Conservation (phyloP, 148 eudicot genomes). For the Cornus florida region DNA sequence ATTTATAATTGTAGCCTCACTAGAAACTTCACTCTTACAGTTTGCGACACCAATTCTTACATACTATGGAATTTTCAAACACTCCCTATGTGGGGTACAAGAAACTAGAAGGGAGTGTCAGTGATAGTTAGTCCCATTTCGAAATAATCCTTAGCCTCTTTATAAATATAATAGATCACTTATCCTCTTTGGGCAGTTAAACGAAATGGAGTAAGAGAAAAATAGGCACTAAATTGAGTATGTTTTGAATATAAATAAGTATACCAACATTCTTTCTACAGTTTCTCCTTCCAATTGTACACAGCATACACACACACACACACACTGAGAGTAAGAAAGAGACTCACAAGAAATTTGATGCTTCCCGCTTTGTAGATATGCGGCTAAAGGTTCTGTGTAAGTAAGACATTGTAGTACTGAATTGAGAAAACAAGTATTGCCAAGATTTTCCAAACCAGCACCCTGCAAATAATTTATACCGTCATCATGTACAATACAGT, state of each 20-base stretch:
- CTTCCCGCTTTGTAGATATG: constrained; percentile 88
- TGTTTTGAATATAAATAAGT: not conserved
- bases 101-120: no score
- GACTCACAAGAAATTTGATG: constrained; percentile 84
- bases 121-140: no score
- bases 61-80: not conserved
- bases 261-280: not conserved
- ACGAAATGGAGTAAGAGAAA: not conserved
- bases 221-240: not conserved
- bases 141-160: not conserved
- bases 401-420: constrained; percentile 91
- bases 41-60: not conserved
- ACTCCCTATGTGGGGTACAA: not conserved
- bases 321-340: not conserved
- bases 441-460: constrained; percentile 87
- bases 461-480: constrained; percentile 47
- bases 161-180: not conserved
- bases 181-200: not conserved
- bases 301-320: no score
- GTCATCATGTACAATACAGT: not conserved
- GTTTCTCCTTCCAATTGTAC: not conserved
- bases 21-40: no score
- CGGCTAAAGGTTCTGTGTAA: constrained; percentile 89
- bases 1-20: no score
- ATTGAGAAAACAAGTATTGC: constrained; percentile 91